A percentile compares a stretch with the other conserved stretches of the same genome.
phyloP scores from a whole-genome alignment of 2,329 filamentous ascomycete species.

The Tolypocladium guangdongense region DNA sequence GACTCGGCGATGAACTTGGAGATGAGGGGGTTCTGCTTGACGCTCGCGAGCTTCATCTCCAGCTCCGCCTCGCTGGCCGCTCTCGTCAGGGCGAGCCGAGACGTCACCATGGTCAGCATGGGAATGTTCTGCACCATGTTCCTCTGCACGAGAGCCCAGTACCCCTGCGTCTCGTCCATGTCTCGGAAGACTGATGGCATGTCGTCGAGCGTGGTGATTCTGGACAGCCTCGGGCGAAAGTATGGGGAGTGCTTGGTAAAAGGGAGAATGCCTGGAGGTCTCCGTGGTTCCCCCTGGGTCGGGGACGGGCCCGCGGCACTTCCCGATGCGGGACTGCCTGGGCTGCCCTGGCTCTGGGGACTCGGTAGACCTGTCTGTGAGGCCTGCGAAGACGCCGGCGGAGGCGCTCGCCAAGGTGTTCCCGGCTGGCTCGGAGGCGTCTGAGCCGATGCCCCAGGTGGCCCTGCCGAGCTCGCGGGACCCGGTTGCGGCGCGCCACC shows the following conservation, averaged over 20 bases:
- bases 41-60: conserved; percentile 17
- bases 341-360: conserved; percentile 22
- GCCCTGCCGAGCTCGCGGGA: not conserved
- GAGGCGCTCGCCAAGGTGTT: conserved; percentile 11
- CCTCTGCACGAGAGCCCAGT: conserved; percentile 26
- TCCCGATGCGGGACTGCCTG: conserved; percentile 8
- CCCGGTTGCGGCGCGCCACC: not conserved
- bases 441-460: not conserved
- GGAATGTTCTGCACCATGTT: conserved; percentile 26
- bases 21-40: conserved; percentile 18
- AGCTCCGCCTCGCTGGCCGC: conserved; percentile 15
- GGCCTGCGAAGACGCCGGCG: conserved; percentile 2
- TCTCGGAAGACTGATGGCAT: conserved; percentile 20
- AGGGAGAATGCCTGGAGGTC: conserved; percentile 21
- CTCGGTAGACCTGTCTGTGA: conserved; percentile 16
- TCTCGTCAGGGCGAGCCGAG: conserved; percentile 18
- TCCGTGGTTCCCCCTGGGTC: conserved; percentile 6
- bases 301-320: conserved; percentile 4
- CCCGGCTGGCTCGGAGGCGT: conserved; percentile 17
- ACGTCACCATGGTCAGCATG: conserved; percentile 19
- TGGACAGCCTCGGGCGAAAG: conserved; percentile 19
- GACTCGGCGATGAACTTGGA: conserved; percentile 23
- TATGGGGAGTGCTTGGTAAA: conserved; percentile 27
- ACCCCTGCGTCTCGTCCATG: conserved; percentile 24
- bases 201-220: conserved; percentile 18